Evolutionary conservation across 1,284 basidiomycete genomes (phyloP).

Genomic region (Agroathelia rolfsii): DNA sequence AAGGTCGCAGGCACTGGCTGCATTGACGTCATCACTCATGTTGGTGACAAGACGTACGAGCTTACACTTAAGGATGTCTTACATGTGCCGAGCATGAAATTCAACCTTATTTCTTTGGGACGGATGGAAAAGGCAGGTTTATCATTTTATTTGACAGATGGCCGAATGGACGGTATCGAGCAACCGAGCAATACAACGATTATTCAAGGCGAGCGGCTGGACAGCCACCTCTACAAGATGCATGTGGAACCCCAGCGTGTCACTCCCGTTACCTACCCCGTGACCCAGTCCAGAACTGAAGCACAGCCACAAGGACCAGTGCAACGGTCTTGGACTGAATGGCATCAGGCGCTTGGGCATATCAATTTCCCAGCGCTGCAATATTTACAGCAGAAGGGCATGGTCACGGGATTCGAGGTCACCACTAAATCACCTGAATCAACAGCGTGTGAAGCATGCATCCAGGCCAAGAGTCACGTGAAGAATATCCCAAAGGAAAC

Average conservation of each 20-base stretch:
- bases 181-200: slow-evolving; percentile 4
- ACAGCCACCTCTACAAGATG: no score
- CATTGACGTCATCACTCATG: slow-evolving; percentile 9
- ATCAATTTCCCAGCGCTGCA: slow-evolving; percentile 15
- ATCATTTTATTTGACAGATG: no score
- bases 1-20: slow-evolving; percentile 1
- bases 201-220: no score
- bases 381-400: slow-evolving; percentile 13
- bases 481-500: slow-evolving; percentile 15
- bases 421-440: slow-evolving; percentile 6
- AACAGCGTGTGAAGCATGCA: slow-evolving; percentile 20
- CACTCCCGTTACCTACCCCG: slow-evolving; percentile 3
- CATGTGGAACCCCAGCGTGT: no score
- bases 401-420: slow-evolving; percentile 22
- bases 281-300: slow-evolving; percentile 10
- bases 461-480: slow-evolving; percentile 22
- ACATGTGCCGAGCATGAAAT: slow-evolving; percentile 21
- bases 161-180: no score
- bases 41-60: slow-evolving; percentile 2
- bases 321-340: slow-evolving; percentile 19
- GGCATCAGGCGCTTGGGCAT: slow-evolving; percentile 25
- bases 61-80: slow-evolving; percentile 19
- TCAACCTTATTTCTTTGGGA: slow-evolving; percentile 26
- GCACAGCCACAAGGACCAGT: no score
- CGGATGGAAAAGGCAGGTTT: slow-evolving; percentile 9